These are phyloP conservation scores for Cryptococcus maquisensis DNA, from an alignment of 1,284 basidiomycete species.

Conservation along the genomic window DNA sequence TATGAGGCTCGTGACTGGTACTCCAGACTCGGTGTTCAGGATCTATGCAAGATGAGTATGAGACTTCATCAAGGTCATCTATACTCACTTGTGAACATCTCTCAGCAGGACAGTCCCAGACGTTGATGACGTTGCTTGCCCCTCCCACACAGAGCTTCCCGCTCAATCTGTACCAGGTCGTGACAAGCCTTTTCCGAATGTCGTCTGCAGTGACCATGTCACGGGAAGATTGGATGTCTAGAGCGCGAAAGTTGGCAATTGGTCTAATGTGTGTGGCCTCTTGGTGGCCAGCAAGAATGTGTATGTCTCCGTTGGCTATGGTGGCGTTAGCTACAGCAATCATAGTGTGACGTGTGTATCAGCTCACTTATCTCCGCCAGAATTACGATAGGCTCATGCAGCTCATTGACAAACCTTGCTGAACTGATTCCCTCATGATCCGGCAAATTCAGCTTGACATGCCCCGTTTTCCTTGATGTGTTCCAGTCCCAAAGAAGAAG, in stretches of 20 bases:
- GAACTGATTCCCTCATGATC: slow-evolving; percentile 15
- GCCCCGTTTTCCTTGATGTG: slow-evolving; percentile 23
- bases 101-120: slow-evolving; percentile 40
- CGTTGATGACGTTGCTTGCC: slow-evolving; percentile 20
- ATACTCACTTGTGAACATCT: slow-evolving; percentile 21
- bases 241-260: slow-evolving; percentile 29
- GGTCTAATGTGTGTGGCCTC: slow-evolving; percentile 19
- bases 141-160: slow-evolving; percentile 32
- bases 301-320: slow-evolving; percentile 31
- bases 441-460: slow-evolving; percentile 19
- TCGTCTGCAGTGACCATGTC: neutral
- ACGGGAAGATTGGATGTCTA: slow-evolving; percentile 12
- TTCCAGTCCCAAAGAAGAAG: slow-evolving; percentile 34
- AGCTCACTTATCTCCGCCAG: slow-evolving; percentile 31
- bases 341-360: neutral
- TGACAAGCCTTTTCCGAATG: slow-evolving; percentile 14
- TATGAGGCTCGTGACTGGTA: slow-evolving; percentile 21
- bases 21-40: slow-evolving; percentile 15
- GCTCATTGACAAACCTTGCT: slow-evolving; percentile 36
- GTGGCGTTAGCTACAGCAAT: neutral
- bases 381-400: slow-evolving; percentile 29
- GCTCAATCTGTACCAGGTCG: slow-evolving; percentile 32
- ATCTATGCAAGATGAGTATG: slow-evolving; percentile 6
- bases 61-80: neutral
- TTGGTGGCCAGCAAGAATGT: slow-evolving; percentile 26